Base-by-base conservation (phyloP, 1,284 basidiomycete species). In the Ceratobasidium papillatum region DNA sequence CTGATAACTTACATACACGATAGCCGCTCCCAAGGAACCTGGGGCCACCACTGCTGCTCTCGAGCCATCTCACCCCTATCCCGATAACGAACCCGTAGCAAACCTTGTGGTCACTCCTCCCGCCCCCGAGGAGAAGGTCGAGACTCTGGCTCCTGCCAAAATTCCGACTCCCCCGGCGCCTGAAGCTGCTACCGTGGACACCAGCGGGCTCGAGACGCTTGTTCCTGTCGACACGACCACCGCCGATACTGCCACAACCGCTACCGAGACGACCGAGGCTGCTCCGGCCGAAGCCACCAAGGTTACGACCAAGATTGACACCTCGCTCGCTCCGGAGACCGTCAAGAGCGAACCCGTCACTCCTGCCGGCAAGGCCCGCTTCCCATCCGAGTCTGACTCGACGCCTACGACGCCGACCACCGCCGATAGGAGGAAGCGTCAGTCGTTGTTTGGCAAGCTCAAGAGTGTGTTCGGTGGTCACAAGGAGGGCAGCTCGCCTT, bases 361-460 rank as follows among this genome's bases (percentile, higher is more conserved):
- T 11, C 69, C 69, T 19, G 74, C 47, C 4, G 61, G 51, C 45
- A 72, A 66, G n/a, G 19, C 69, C 5, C 56, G 56, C 47, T 62
- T 73, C 45, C 59, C 69, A 49, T 68, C 47, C 51, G 61, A 71
- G 52, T 2, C 43, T 12, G 59, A 69, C n/a, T 34, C 34, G 8
- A 47, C 45, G 5, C 49, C 49, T n/a, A 49, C 72, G 17, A 41
- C 45, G 27, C 34, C 52, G 4, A 54, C 66, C 11, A 36, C 41
- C 19, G 61, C 43, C 25, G 74, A 71, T 38, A 76, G 77, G 61
- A 80, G 79, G 77, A 81, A 80, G 76, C 79, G 80, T 43, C 68
- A 74, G 34, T 79, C 78, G 52, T 47, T 81, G 12, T 78, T 81
- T 54, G 79, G 78, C 25, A 80, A 78, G 76, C 63, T 81, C 75